These are phyloP conservation scores for Ceratocystis albifundus DNA, from an alignment of 2,329 filamentous ascomycete genomes.

Conservation along the genomic window DNA sequence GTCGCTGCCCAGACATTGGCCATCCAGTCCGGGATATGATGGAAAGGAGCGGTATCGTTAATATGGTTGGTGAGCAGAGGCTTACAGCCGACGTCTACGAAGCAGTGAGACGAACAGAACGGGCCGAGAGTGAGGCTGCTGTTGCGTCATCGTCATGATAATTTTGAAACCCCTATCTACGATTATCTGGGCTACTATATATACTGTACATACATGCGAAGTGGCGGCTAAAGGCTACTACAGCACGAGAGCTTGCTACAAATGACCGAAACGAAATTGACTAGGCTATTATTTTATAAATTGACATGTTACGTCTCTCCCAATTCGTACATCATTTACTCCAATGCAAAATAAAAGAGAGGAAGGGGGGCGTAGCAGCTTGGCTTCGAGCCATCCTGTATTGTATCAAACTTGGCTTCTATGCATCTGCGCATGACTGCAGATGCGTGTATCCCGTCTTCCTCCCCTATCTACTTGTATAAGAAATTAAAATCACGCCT, in stretches of 20 bases:
- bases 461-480: background rate
- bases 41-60: slow-evolving; percentile 70
- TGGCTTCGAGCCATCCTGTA: too few species aligned
- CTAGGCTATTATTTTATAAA: too few species aligned
- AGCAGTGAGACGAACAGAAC: slow-evolving; percentile 68
- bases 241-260: too few species aligned
- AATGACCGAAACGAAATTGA: too few species aligned
- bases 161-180: background rate
- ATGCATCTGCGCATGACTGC: too few species aligned
- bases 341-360: too few species aligned
- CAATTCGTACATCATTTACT: too few species aligned
- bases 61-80: slow-evolving; percentile 60
- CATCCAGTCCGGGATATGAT: slow-evolving; percentile 60
- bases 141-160: too few species aligned
- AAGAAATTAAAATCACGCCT: slow-evolving; percentile 28
- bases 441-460: background rate
- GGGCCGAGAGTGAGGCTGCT: background rate
- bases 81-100: slow-evolving; percentile 78
- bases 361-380: too few species aligned
- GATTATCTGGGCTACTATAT: background rate
- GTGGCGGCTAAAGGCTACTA: too few species aligned
- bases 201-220: background rate
- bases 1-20: slow-evolving; percentile 39
- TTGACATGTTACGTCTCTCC: too few species aligned
- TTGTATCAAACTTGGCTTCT: too few species aligned